A percentile compares a stretch with the other conserved stretches of the same genome.
These are phyloP conservation scores for Ceratocystis albifundus DNA, from an alignment of 2,329 filamentous ascomycete genomes.

Conservation along the genomic window DNA sequence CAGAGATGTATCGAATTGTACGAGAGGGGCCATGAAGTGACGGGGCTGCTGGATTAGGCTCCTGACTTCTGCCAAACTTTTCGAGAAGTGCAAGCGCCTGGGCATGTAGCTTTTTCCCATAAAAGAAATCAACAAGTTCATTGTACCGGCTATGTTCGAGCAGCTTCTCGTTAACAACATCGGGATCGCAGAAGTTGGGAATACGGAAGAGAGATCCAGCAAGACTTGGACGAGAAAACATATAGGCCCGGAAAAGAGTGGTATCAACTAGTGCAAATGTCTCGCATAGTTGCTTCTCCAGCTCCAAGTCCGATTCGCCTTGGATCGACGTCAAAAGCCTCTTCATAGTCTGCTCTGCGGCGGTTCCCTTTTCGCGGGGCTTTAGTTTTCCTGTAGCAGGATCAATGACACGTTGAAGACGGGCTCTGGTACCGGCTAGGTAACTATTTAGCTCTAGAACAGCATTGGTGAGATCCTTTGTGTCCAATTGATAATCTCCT, in stretches of 20 bases:
- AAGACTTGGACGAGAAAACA: constrained; percentile 77
- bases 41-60: constrained; percentile 40
- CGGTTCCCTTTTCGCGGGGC: constrained; percentile 35
- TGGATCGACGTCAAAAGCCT: constrained; percentile 39
- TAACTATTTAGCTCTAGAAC: constrained; percentile 78
- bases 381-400: constrained; percentile 52
- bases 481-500: constrained; percentile 50
- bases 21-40: constrained; percentile 65
- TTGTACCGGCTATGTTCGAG: constrained; percentile 81
- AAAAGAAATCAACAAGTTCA: constrained; percentile 93
- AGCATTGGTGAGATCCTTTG: constrained; percentile 72
- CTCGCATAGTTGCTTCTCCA: constrained; percentile 58
- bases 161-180: constrained; percentile 85
- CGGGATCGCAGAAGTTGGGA: constrained; percentile 92
- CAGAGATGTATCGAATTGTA: constrained; percentile 83
- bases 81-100: constrained; percentile 72
- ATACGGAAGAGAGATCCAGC: constrained; percentile 87
- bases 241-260: constrained; percentile 85
- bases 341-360: constrained; percentile 41
- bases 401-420: constrained; percentile 51
- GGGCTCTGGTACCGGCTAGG: constrained; percentile 68
- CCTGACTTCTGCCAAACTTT: constrained; percentile 58
- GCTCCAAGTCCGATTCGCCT: constrained; percentile 45
- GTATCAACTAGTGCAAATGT: constrained; percentile 85
- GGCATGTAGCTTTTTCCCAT: constrained; percentile 85